A percentile compares a stretch with the other conserved stretches of the same genome.
Conservation (phyloP, 2,329 filamentous ascomycete genomes). For the Fusarium xylarioides region DNA sequence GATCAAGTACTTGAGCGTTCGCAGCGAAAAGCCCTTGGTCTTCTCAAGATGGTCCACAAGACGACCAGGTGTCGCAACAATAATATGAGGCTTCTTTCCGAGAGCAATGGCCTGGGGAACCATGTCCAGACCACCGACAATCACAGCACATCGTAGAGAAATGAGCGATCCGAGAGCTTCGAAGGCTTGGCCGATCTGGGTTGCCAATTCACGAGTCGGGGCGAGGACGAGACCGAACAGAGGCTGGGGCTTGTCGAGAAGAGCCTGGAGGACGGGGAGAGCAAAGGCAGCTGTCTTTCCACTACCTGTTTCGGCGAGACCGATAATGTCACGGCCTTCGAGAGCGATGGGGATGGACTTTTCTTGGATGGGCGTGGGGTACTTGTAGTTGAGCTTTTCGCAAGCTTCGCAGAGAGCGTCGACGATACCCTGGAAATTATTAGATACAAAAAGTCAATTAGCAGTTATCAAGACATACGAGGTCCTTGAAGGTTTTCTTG, state of each 20-base stretch:
- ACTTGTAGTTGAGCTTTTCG: conserved; percentile 80
- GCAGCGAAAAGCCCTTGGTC: conserved; percentile 92
- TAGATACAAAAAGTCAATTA: not conserved
- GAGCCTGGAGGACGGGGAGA: conserved; percentile 87
- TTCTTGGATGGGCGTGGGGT: conserved; percentile 87
- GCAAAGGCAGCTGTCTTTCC: conserved; percentile 97
- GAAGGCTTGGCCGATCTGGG: conserved; percentile 88
- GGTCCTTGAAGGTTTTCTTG: conserved; percentile 75
- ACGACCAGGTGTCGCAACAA: conserved; percentile 91
- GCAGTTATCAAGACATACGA: conserved; percentile 53
- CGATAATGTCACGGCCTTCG: conserved; percentile 85
- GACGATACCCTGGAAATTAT: conserved; percentile 72
- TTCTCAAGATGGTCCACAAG: conserved; percentile 94
- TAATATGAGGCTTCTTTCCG: conserved; percentile 93
- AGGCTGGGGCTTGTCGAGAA: conserved; percentile 87
- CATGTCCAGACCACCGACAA: conserved; percentile 97
- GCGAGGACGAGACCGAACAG: conserved; percentile 91
- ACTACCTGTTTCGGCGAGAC: conserved; percentile 91
- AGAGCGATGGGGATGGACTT: conserved; percentile 85
- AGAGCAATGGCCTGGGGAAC: conserved; percentile 89
- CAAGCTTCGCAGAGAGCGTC: conserved; percentile 92
- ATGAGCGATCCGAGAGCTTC: conserved; percentile 89
- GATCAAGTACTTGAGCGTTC: conserved; percentile 84
- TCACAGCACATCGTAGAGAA: conserved; percentile 82
- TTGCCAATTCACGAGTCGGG: conserved; percentile 91